Evolutionary conservation across 345 rosid genomes (phyloP).

Genomic region (Camelina neglecta): DNA sequence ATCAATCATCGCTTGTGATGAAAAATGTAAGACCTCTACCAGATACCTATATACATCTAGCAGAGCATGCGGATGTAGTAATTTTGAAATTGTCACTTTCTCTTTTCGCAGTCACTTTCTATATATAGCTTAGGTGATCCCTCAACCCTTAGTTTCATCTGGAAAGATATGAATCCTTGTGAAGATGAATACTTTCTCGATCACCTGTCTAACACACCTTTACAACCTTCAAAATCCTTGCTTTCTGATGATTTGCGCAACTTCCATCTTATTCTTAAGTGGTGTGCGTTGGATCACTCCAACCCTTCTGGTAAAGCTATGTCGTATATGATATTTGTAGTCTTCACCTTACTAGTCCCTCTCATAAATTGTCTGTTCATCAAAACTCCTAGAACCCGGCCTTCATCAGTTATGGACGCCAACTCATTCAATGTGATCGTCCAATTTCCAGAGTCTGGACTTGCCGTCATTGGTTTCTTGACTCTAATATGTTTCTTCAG

Average conservation of each 20-base stretch:
- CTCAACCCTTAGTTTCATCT: slow-evolving; percentile 3
- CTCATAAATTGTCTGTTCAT: slow-evolving; percentile 47
- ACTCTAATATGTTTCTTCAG: slow-evolving; percentile 62
- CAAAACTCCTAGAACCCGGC: slow-evolving; percentile 36
- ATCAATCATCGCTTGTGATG: slow-evolving; percentile 27
- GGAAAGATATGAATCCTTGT: slow-evolving; percentile 27
- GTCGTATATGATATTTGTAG: slow-evolving; percentile 54
- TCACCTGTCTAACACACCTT: slow-evolving; percentile 35
- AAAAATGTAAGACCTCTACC: slow-evolving; percentile 9
- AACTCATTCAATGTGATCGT: slow-evolving; percentile 62
- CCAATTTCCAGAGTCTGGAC: slow-evolving; percentile 69
- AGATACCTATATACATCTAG: slow-evolving; percentile 11
- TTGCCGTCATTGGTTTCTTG: slow-evolving; percentile 62
- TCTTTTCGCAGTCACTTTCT: neutral
- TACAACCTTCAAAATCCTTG: slow-evolving; percentile 50
- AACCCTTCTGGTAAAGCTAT: slow-evolving; percentile 52
- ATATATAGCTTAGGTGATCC: neutral
- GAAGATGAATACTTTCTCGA: slow-evolving; percentile 33
- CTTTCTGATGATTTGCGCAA: slow-evolving; percentile 53
- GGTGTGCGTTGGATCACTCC: slow-evolving; percentile 78
- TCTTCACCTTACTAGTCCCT: slow-evolving; percentile 58
- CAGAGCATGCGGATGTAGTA: slow-evolving; percentile 27
- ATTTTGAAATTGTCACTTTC: slow-evolving; percentile 28
- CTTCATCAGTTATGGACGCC: slow-evolving; percentile 42
- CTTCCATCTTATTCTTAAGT: slow-evolving; percentile 64